phyloP scores from a whole-genome alignment of 176 grass and related monocot species.

The Oryza meridionalis region DNA sequence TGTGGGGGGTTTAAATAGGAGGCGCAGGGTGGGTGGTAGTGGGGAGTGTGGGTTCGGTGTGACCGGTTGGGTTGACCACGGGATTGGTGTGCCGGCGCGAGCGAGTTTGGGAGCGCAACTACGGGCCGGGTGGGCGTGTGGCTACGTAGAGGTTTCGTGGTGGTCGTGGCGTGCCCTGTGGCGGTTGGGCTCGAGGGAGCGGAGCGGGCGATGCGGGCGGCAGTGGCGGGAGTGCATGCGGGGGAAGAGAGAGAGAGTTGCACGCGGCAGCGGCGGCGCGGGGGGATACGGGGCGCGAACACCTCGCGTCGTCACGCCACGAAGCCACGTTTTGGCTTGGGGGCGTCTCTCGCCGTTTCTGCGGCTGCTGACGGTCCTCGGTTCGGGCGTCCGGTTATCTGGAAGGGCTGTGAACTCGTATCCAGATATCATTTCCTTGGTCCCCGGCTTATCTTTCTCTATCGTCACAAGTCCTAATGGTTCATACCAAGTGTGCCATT shows the following conservation, averaged over 20 bases:
- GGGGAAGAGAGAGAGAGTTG: neutral
- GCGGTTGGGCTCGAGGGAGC: neutral
- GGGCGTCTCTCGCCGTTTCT: neutral
- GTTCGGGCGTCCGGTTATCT: too few relatives aligned
- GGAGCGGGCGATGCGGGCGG: neutral
- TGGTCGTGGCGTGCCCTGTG: neutral
- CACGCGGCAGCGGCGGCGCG: neutral
- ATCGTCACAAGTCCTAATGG: neutral
- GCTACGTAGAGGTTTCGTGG: neutral
- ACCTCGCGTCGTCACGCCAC: too few relatives aligned
- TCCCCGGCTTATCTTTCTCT: too few relatives aligned
- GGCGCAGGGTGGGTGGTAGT: constrained; percentile 4
- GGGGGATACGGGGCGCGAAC: neutral
- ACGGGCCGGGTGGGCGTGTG: constrained; percentile 9
- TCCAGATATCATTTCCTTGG: too few relatives aligned
- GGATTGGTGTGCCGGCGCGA: constrained; percentile 12
- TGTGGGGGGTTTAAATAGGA: constrained; percentile 62
- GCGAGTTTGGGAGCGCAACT: neutral
- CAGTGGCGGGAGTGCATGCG: neutral
- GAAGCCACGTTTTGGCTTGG: too few relatives aligned
- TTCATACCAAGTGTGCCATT: neutral
- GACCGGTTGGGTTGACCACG: neutral
- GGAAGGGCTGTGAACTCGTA: too few relatives aligned
- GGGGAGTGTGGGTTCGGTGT: constrained; percentile 17
- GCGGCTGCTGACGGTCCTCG: too few relatives aligned